A percentile compares a stretch with the other conserved stretches of the same genome.
These are phyloP conservation scores for Phylloporus arenicola DNA, from an alignment of 768 basidiomycete species.

Conservation along the genomic window DNA sequence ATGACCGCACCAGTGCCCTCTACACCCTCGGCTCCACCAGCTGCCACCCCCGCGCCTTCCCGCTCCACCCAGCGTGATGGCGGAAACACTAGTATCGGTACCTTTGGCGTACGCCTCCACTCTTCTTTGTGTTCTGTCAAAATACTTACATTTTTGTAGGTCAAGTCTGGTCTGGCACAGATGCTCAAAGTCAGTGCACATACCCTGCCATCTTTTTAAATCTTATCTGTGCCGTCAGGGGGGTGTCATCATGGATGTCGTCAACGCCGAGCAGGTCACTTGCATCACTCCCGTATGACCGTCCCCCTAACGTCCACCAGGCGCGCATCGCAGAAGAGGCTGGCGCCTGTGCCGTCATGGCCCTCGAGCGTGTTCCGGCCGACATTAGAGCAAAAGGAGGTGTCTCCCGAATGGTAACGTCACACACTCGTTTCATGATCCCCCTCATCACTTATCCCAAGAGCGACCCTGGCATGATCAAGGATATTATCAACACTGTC, in stretches of 20 bases:
- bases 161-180: conserved; percentile 92
- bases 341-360: conserved; percentile 98
- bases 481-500: conserved; percentile 89
- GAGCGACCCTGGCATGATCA: conserved; percentile 97
- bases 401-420: conserved; percentile 88
- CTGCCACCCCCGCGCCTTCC: conserved; percentile 34
- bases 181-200: conserved; percentile 75
- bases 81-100: conserved; percentile 57
- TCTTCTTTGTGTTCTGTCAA: background rate
- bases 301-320: conserved; percentile 35
- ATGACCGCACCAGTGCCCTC: conserved; percentile 2
- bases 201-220: background rate
- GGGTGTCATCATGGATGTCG: conserved; percentile 94
- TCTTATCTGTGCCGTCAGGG: conserved; percentile 39
- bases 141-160: conserved; percentile 38
- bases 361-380: conserved; percentile 89
- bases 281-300: conserved; percentile 6
- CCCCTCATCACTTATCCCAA: conserved; percentile 20
- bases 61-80: conserved; percentile 48
- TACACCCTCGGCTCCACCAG: background rate
- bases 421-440: background rate
- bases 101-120: conserved; percentile 53
- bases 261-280: conserved; percentile 63
- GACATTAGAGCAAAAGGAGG: conserved; percentile 91
- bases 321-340: conserved; percentile 97